Base-by-base conservation (phyloP, 2,329 filamentous ascomycete genomes). In the Aspergillus phoenicis region DNA sequence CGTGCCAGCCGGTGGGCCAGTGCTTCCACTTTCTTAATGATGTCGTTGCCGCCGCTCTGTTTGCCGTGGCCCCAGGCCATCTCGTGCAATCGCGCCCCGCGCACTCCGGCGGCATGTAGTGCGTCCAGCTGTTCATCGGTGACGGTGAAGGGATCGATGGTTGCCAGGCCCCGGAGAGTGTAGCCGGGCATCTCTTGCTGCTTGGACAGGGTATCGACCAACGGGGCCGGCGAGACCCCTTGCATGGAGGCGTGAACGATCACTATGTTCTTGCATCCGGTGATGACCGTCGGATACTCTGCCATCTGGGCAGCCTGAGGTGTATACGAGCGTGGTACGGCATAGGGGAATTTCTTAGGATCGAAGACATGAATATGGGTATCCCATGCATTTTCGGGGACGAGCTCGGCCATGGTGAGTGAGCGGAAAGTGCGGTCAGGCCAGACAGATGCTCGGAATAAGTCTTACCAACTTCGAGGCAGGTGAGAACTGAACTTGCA, bases 31-130 rank as follows among this genome's bases (percentile, higher is more conserved):
- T 51, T 51, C 15, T 30, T n/a, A 26, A 51, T 51, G 26, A 51
- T 51, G 47, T 51, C 47, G 47, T 8, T 30, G 47, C 47, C 47
- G 2, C 47, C 47, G 15, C 26, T 51, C 28, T 51, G 47, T 28
- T 51, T 30, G 24, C 47, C 47, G 47, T 51, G 47, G 47, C 47
- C 47, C 47, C 47, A 51, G 47, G 47, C 47, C 47, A 51, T 51
- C 47, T 51, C 47, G 26, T 51, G 47, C 28, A 51, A n/a, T 4
- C 47, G 47, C 24, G 47, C 47, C 3, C 47, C 47, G 15, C 47
- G 47, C 47, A 51, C 47, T 10, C 47, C 47, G 8, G 47, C 47
- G 15, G 47, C 47, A 28, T 51, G 47, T 17, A 51, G 8, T 4
- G 28, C 47, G 26, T 51, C 28, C 7, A 51, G 26, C 7, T 51